Base-by-base conservation (phyloP, 108 stramenopile genomes). In the Fragilaria radians region DNA sequence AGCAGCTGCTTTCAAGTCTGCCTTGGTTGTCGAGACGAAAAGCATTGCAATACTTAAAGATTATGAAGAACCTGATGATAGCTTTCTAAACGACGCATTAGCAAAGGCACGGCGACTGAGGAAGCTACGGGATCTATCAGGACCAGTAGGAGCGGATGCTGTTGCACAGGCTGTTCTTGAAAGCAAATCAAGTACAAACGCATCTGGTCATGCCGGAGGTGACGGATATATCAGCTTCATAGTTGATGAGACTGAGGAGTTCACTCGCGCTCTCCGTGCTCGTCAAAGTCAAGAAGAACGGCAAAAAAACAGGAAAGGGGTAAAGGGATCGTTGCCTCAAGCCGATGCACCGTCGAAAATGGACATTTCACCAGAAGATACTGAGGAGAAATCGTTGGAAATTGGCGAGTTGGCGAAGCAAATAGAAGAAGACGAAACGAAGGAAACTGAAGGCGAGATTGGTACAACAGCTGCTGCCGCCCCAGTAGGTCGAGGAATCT, bases 51-150 rank as follows among this genome's bases (percentile, higher is more conserved):
- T 24, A 1, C 62, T 33, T 0, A 63, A 61, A 22, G 73, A 51
- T 0, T 85, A 86, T 18, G 85, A 75, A 4, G 93, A 78, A 26
- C 84, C 81, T 17, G 93, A 91, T 52, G 93, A 94, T 62, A 82
- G 83, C 11, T 88, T 87, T 61, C 58, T 94, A 51, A 89, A 88
- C 59, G 93, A 89, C 19, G 93, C 93, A 4, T 55, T 94, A 25
- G 88, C 86, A 32, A 94, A 94, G 72, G 93, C 93, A 19, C 76
- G 89, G 36, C 68, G 93, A 5, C 63, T 94, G 63, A 72, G 82
- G 53, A 66, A 81, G 28, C 71, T 94, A 24, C 76, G 72, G 48
- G 84, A 83, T 48, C 59, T 91, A 76, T 54, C 28, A 48, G 28
- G 56, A 46, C 33, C 24, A 19, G 48, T 28, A 57, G 31, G 59